Base-by-base conservation (phyloP, 345 rosid species). In the Psidium guajava region DNA sequence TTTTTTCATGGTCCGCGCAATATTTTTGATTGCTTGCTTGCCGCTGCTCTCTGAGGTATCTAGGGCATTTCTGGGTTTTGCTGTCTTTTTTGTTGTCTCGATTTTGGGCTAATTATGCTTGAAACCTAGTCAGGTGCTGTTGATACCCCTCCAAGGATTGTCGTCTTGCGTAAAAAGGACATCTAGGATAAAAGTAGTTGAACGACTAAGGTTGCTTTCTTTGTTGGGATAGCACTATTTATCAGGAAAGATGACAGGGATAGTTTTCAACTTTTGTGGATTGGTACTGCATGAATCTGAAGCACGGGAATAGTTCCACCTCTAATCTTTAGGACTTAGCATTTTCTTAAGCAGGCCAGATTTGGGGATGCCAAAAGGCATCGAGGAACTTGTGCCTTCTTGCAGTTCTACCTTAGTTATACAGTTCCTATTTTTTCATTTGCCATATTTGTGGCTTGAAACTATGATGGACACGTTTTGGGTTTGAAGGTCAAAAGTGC, bases 401-500 rank as follows among this genome's bases (percentile, higher is more conserved):
- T n/a, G n/a, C n/a, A n/a, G n/a, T n/a, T n/a, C n/a, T n/a, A n/a
- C 69, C 69, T 27, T 27, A 61, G 74, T 61, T 18, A 61, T 61
- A 2, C 74, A 61, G 74, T 32, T 27, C 21, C 40, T 61, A 61
- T 61, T 27, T 61, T 61, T 61, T 40, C 74, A 27, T 61, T 52
- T 5, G 28, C 82, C 44, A 49, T 42, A 77, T 36, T 2, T 42
- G 51, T 77, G 49, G 50, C 28, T 13, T 77, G 82, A 42, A 77
- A 77, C 40, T 61, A 61, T 61, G 21, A 44, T 77, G 82, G 61
- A 22, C 24, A 12, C 61, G 11, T 85, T 87, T 83, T 75, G 85
- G 64, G 81, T 83, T 87, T 89, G 52, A 91, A 97, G 99, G 99
- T 97, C 50, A 36, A 36, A 97, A 93, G 69, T 96, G 99, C 93